These are phyloP conservation scores for Solanum appendiculatum DNA, from an alignment of 257 asterid genomes.

Conservation along the genomic window DNA sequence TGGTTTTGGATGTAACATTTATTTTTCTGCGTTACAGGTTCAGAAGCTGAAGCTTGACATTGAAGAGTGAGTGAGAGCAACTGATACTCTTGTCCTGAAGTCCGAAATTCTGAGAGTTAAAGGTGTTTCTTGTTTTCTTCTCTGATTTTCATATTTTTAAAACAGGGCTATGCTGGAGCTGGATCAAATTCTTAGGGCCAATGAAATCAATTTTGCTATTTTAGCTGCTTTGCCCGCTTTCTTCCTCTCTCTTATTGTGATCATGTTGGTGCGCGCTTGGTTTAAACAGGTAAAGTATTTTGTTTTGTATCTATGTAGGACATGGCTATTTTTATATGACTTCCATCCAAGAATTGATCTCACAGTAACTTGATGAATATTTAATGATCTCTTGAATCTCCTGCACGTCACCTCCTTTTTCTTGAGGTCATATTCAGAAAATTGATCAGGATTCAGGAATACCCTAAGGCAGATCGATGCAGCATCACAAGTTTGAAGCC, in stretches of 20 bases:
- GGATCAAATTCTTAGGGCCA: constrained; percentile 97
- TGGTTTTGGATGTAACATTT: constrained; percentile 21
- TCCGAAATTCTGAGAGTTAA: constrained; percentile 5
- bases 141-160: constrained; percentile 12
- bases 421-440: neutral
- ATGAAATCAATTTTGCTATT: constrained; percentile 96
- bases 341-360: neutral
- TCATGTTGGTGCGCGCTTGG: constrained; percentile 89
- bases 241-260: constrained; percentile 63
- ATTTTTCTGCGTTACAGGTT: constrained; percentile 39
- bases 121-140: neutral
- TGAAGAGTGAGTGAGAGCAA: constrained; percentile 69
- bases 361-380: neutral
- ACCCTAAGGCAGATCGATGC: neutral
- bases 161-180: constrained; percentile 99
- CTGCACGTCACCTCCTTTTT: neutral
- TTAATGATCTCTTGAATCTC: neutral
- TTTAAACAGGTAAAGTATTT: constrained; percentile 55
- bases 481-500: neutral
- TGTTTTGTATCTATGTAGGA: neutral
- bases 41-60: constrained; percentile 96
- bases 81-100: constrained; percentile 5
- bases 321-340: neutral
- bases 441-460: neutral
- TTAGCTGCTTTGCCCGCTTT: constrained; percentile 99